Base-by-base conservation (phyloP, 176 grass and related monocot species). In the Thalia dealbata region DNA sequence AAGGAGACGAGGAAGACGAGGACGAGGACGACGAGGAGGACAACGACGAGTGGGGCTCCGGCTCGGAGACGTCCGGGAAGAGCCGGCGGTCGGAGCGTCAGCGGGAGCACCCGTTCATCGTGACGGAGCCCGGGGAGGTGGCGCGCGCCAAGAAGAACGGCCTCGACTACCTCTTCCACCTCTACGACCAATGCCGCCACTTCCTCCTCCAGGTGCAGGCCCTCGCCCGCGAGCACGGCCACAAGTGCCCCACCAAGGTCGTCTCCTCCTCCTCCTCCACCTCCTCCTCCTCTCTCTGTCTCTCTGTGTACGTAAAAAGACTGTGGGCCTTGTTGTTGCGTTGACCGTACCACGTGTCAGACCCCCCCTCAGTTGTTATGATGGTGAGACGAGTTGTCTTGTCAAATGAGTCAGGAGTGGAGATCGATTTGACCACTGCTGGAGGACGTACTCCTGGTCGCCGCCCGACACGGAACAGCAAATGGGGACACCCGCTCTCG, bases 191-290 rank as follows among this genome's bases (percentile, higher is more conserved):
- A 76, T 99, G 95, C 76, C 95, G 95, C 74, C 78, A 93, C 74
- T 93, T 99, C 90, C 95, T 99, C 27, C 79, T 88, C 32, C 90
- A 99, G 79, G 95, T 99, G 72, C 95, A 99, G 77, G 79, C 90
- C 80, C 80, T 91, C 24, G 85, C 90, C 4, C 89, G 82, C 76
- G 78, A 91, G 50, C 76, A 86, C 26, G 95, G 95, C 71, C 90
- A 99, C 81, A 99, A 99, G 83, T 84, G 90, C 52, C 95, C 95
- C 38, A 99, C 95, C 77, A 99, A 99, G 95, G 95, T 99, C 62
- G n/a, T n/a, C n/a, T n/a, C n/a, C n/a, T n/a, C n/a, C n/a, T n/a
- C n/a, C n/a, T n/a, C n/a, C n/a, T n/a, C n/a, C n/a, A n/a, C n/a
- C n/a, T n/a, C 23, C 69, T 65, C 55, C 7, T 51, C 14, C 8